These are phyloP conservation scores for Colletotrichum euphorbiae DNA, from an alignment of 2,329 filamentous ascomycete species.

Conservation along the genomic window DNA sequence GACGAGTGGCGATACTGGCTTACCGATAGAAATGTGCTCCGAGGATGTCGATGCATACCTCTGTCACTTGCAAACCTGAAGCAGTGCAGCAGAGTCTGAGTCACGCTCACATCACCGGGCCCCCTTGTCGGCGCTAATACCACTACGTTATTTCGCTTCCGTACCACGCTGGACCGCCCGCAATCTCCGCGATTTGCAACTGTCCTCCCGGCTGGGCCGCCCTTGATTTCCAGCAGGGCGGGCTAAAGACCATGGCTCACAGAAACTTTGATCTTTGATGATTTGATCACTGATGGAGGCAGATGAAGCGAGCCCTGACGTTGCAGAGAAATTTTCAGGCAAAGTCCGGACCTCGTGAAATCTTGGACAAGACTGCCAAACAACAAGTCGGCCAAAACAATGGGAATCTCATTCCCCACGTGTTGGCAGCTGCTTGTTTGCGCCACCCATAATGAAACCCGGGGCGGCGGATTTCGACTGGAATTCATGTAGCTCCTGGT, in stretches of 20 bases:
- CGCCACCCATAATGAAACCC: conserved; percentile 25
- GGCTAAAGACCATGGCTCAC: conserved; percentile 5
- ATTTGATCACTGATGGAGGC: conserved; percentile 1
- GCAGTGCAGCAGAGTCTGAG: background rate
- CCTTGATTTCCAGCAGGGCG: conserved; percentile 17
- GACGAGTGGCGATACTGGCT: conserved; percentile 11
- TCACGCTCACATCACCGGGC: background rate
- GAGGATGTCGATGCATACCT: background rate
- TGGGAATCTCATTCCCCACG: conserved; percentile 24
- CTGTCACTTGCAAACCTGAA: too few relatives aligned
- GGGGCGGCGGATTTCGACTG: conserved; percentile 12
- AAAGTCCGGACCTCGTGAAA: conserved; percentile 21
- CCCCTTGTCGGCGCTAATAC: conserved; percentile 25
- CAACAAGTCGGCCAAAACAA: background rate
- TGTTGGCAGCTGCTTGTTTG: conserved; percentile 26
- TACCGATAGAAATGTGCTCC: background rate
- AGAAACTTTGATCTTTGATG: background rate
- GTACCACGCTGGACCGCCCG: conserved; percentile 23
- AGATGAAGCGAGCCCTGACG: conserved; percentile 14
- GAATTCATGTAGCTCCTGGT: conserved; percentile 28
- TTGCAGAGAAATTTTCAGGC: conserved; percentile 8
- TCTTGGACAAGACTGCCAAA: background rate
- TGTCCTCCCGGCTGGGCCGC: conserved; percentile 18
- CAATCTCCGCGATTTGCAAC: conserved; percentile 35
- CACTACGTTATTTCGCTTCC: conserved; percentile 36